phyloP scores from a whole-genome alignment of 106 monocot species.

The Dioscorea alata region DNA sequence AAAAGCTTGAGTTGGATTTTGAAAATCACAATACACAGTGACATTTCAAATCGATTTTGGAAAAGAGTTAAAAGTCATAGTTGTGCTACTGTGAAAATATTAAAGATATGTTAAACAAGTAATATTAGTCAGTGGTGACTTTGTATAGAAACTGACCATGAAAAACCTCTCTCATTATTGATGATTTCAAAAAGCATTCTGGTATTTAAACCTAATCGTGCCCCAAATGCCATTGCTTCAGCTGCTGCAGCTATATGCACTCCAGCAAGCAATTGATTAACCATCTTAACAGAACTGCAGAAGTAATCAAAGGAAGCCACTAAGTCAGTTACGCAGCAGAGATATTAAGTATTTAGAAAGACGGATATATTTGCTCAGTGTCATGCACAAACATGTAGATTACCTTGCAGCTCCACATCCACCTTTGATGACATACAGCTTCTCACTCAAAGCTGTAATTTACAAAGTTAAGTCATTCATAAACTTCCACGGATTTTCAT shows the following conservation, averaged over 20 bases:
- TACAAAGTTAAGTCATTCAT: neutral
- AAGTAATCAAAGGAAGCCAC: neutral
- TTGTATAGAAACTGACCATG: conserved; percentile 46
- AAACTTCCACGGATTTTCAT: neutral
- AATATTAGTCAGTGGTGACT: too few species aligned
- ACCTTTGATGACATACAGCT: conserved; percentile 86
- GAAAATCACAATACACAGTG: too few species aligned
- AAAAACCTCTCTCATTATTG: conserved; percentile 59
- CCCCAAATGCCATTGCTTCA: conserved; percentile 94
- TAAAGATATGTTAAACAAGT: too few species aligned
- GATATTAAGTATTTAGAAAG: neutral
- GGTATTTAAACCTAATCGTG: conserved; percentile 60
- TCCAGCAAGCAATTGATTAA: conserved; percentile 98
- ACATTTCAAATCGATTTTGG: too few species aligned
- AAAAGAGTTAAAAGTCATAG: too few species aligned
- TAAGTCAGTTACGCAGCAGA: neutral
- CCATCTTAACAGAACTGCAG: conserved; percentile 89
- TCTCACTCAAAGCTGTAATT: conserved; percentile 88
- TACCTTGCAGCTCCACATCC: conserved; percentile 99
- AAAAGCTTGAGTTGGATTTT: too few species aligned
- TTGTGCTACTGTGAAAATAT: too few species aligned
- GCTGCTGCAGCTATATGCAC: conserved; percentile 95
- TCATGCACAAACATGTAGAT: neutral
- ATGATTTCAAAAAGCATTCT: conserved; percentile 74
- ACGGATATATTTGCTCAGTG: neutral